Evolutionary conservation across 129 eudicot species (phyloP).

Genomic region (Escallonia rubra): DNA sequence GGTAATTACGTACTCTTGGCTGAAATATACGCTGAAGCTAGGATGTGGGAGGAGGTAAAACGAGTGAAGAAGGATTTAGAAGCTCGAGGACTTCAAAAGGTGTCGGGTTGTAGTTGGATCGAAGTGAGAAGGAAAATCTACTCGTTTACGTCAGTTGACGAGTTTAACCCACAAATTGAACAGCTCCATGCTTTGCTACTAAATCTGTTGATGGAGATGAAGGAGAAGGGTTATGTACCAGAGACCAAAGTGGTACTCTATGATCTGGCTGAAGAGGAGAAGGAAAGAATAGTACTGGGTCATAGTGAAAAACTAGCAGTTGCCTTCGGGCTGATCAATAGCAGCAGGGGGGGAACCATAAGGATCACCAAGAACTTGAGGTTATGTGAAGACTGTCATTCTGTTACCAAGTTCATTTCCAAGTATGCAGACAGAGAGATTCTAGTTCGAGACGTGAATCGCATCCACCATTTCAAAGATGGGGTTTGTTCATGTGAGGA

Average conservation of each 20-base stretch:
- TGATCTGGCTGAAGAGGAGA: constrained; percentile 67
- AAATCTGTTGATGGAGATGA: constrained; percentile 67
- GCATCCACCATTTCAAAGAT: constrained; percentile 73
- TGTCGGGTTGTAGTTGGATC: constrained; percentile 80
- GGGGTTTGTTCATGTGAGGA: constrained; percentile 93
- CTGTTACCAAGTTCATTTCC: constrained; percentile 82
- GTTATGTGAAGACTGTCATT: constrained; percentile 92
- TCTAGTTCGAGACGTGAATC: constrained; percentile 84
- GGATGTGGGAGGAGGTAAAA: constrained; percentile 67
- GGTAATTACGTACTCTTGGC: constrained; percentile 92
- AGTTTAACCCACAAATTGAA: constrained; percentile 71
- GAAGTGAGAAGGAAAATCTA: constrained; percentile 62
- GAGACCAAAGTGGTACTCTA: constrained; percentile 75
- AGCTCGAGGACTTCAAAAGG: constrained; percentile 58
- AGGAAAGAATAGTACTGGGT: constrained; percentile 71
- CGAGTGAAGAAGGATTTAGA: constrained; percentile 65
- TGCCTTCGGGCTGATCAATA: constrained; percentile 78
- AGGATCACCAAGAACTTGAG: constrained; percentile 90
- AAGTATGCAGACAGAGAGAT: constrained; percentile 71
- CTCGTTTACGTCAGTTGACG: constrained; percentile 65
- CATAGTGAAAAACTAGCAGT: constrained; percentile 94
- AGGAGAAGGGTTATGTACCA: constrained; percentile 74
- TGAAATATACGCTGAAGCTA: constrained; percentile 70
- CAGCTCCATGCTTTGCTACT: constrained; percentile 62
- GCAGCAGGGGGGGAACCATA: constrained; percentile 55